These are phyloP conservation scores for Thecaphora thlaspeos DNA, from an alignment of 1,284 basidiomycete species.

Conservation along the genomic window DNA sequence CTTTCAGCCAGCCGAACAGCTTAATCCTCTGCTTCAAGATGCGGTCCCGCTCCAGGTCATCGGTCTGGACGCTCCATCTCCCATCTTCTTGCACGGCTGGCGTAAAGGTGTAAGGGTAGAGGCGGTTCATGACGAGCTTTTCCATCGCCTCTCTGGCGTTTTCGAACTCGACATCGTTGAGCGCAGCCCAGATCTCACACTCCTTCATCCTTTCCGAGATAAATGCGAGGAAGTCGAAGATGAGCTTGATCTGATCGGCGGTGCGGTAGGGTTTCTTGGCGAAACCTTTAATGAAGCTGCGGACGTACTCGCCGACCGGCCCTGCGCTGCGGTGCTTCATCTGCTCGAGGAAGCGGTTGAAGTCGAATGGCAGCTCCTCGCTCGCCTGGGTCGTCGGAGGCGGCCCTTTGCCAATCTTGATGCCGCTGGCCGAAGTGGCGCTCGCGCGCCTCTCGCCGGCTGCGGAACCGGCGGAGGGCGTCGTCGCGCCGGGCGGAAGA, in stretches of 20 bases:
- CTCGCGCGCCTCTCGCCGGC: neutral
- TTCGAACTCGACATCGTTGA: conserved; percentile 79
- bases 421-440: conserved; percentile 6
- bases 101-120: conserved; percentile 65
- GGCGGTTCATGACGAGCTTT: conserved; percentile 96
- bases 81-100: conserved; percentile 54
- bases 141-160: conserved; percentile 98
- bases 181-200: conserved; percentile 43
- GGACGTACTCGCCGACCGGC: conserved; percentile 55
- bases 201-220: conserved; percentile 53
- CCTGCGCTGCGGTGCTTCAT: conserved; percentile 54
- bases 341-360: conserved; percentile 57
- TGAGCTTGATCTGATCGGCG: conserved; percentile 55
- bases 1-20: conserved; percentile 85
- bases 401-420: conserved; percentile 46
- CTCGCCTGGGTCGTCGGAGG: conserved; percentile 36
- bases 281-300: conserved; percentile 56
- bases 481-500: too few relatives aligned
- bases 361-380: conserved; percentile 54
- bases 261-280: conserved; percentile 55
- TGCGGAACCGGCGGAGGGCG: too few relatives aligned
- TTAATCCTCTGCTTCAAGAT: conserved; percentile 86
- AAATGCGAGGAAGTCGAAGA: conserved; percentile 57
- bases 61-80: conserved; percentile 65
- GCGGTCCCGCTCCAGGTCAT: conserved; percentile 91